Conservation (phyloP, 768 basidiomycete species). For the Dioszegia crocea region DNA sequence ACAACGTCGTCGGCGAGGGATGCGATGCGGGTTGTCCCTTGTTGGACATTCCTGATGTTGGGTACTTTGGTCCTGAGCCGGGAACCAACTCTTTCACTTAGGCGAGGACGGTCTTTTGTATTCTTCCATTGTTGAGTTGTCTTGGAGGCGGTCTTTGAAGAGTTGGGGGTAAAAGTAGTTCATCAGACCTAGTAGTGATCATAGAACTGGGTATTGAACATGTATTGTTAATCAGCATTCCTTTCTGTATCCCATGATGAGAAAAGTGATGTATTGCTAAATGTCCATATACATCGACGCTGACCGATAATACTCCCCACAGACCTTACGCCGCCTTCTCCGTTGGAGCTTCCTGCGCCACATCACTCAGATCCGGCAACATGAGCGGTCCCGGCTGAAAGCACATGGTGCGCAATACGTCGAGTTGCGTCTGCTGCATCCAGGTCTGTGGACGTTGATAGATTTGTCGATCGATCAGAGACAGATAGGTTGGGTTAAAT, state of each 20-base stretch:
- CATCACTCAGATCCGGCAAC: conserved; percentile 33
- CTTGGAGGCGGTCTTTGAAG: no score
- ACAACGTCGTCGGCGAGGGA: conserved; percentile 26
- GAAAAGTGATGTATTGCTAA: no score
- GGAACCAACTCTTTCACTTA: conserved; percentile 5
- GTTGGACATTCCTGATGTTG: conserved; percentile 20
- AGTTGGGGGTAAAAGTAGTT: no score
- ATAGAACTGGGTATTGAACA: no score
- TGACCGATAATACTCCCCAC: no score
- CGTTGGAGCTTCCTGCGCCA: no score
- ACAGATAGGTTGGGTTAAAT: not conserved
- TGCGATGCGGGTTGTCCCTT: conserved; percentile 20
- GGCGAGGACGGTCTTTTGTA: not conserved
- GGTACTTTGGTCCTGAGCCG: conserved; percentile 28
- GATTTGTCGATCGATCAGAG: not conserved
- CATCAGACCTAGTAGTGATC: no score
- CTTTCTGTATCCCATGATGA: no score
- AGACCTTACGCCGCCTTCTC: no score
- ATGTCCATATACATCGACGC: no score
- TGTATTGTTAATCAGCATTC: no score
- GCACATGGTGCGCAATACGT: conserved; percentile 35
- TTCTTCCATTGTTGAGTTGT: not conserved
- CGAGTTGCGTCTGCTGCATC: conserved; percentile 30
- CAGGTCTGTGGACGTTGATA: conserved; percentile 19
- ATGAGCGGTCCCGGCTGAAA: conserved; percentile 37